Evolutionary conservation across 345 rosid species (phyloP), one percentile per base, ranked within the genome.

Genomic region (Xanthoceras sorbifolium): DNA sequence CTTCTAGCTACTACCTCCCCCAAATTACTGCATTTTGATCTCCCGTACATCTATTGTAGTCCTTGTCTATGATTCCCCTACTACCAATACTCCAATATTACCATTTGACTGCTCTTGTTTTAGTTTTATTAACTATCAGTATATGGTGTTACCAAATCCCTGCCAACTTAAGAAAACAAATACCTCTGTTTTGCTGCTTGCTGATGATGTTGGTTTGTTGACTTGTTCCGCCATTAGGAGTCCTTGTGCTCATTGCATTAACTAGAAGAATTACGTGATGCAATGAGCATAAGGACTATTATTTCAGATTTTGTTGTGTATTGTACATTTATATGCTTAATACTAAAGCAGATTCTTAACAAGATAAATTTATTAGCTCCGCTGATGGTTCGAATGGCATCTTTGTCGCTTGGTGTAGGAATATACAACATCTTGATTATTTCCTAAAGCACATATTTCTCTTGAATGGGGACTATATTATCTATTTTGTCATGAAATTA

Each of bases 181-280:
- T 15, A 40, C 9, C 44, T 25, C 34, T 52, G 44, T 40, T 36
- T 52, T 26, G 44, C 20, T 8, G 26, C 46, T 71, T 52, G 54
- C 54, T 38, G 28, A 63, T 63, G 54, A 25, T 63, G 29, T 64
- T 52, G 28, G 29, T 71, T n/a, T 70, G 55, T 63, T 50, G 15
- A 54, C 28, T 25, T 8, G n/a, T 72, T 22, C 31, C 72, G 23
- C 32, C 20, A 38, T 40, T 46, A 29, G 10, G 44, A 42, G 67
- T n/a, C n/a, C n/a, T n/a, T n/a, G n/a, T n/a, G n/a, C n/a, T n/a
- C n/a, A n/a, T n/a, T n/a, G n/a, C n/a, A n/a, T n/a, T n/a, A n/a
- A n/a, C n/a, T n/a, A n/a, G n/a, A n/a, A n/a, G n/a, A n/a, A n/a
- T n/a, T n/a, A n/a, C n/a, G n/a, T n/a, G n/a, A 25, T 72, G 75